Percentiles rank a stretch among this genome's conserved stretches.
Evolutionary conservation across 257 asterid genomes (phyloP).

Genomic region (Cinchona pubescens): DNA sequence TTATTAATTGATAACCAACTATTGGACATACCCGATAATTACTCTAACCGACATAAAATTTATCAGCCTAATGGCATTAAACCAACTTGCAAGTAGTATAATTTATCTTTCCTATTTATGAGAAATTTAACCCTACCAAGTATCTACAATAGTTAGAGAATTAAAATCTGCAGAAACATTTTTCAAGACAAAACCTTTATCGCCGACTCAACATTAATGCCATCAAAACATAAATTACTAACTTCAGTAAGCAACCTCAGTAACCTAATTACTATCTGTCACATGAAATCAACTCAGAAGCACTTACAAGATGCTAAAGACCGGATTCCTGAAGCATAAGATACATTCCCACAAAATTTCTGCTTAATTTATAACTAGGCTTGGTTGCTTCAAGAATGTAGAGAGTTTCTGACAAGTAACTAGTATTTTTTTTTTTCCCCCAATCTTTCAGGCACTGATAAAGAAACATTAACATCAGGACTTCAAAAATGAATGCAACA

Average conservation of each 20-base stretch:
- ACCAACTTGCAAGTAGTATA: no score
- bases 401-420: neutral
- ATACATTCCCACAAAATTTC: neutral
- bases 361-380: neutral
- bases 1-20: no score
- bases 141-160: neutral
- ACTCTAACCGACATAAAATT: no score
- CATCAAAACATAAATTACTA: neutral
- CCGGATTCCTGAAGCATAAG: neutral
- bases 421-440: neutral
- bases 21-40: no score
- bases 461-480: neutral
- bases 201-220: neutral
- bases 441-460: neutral
- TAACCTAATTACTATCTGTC: neutral
- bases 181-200: neutral
- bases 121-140: no score
- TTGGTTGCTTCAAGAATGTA: neutral
- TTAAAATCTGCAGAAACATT: no score
- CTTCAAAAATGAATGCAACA: neutral
- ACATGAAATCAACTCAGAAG: neutral
- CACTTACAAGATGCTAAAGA: neutral
- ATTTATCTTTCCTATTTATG: no score
- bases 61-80: no score
- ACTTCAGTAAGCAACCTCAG: neutral